phyloP scores from a whole-genome alignment of 148 eudicot genomes.

The Silene conica region DNA sequence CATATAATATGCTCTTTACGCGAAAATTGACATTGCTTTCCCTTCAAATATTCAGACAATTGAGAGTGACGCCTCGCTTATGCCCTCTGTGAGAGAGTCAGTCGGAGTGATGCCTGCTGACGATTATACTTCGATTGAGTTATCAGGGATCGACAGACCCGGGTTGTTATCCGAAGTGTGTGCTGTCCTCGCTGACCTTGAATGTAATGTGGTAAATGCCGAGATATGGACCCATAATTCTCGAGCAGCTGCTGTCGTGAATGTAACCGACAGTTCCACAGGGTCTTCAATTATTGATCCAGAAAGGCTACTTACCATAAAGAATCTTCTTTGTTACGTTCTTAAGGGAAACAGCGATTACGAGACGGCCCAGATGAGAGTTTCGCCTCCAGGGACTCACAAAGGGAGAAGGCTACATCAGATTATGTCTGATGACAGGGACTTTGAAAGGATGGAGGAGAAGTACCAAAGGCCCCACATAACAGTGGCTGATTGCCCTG shows the following conservation, averaged over 20 bases:
- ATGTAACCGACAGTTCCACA: constrained; percentile 6
- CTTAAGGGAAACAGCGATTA: constrained; percentile 59
- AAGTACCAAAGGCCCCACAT: constrained; percentile 45
- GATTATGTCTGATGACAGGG: constrained; percentile 85
- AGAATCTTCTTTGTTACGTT: constrained; percentile 61
- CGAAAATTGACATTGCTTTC: not conserved
- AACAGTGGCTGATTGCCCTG: constrained; percentile 50
- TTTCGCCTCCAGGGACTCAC: constrained; percentile 62
- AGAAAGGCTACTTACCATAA: constrained; percentile 50
- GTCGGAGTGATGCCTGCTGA: constrained; percentile 77
- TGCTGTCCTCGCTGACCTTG: constrained; percentile 1
- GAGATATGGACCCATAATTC: constrained; percentile 80
- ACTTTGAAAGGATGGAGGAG: constrained; percentile 51
- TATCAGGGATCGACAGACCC: not conserved
- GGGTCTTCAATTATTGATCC: constrained; percentile 53
- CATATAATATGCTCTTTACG: not conserved
- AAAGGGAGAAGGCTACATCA: constrained; percentile 83
- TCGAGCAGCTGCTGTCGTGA: constrained; percentile 3
- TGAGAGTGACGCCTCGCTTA: constrained; percentile 49
- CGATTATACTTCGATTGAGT: constrained; percentile 49
- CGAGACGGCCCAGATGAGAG: constrained; percentile 56
- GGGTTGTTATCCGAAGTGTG: constrained; percentile 14
- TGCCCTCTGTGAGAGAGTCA: constrained; percentile 46
- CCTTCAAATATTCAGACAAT: constrained; percentile 42
- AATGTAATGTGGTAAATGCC: constrained; percentile 19